Base-by-base conservation (phyloP, 2,329 filamentous ascomycete genomes). In the Fusarium armeniacum region DNA sequence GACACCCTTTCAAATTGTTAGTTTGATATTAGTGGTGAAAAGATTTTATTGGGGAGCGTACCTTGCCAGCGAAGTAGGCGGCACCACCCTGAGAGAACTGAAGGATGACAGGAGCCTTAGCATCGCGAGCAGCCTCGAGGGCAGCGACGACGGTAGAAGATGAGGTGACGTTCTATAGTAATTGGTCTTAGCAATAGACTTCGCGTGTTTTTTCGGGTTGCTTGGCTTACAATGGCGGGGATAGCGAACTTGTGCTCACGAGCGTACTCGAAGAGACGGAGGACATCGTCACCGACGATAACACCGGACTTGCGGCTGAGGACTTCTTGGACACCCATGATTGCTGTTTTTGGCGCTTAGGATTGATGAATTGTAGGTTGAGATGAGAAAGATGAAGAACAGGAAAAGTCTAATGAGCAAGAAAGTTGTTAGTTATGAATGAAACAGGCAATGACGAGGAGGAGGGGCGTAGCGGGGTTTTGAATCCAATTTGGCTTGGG, bases 41-140 rank as follows among this genome's bases (percentile, higher is more conserved):
- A 15, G 32, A 20, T 51, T 49, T 44, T 46, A 36, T 40, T 61
- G 24, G 43, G 46, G 40, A 33, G 70, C 76, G 62, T 82, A 90
- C 88, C 89, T 95, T 95, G 82, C 93, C 94, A 76, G 92, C 93
- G 80, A 97, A 97, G 88, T 91, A 97, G 77, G 94, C 94, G 71
- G 93, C 92, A 84, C 94, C 94, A 78, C 96, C 96, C 84, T 98
- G 93, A 76, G 93, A 97, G 77, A 93, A 87, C 86, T 98, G 96
- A 75, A 98, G 90, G 83, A 98, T 92, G 83, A 98, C 91, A 76
- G 96, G 96, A 67, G 93, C 87, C 83, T 97, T 97, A 80, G 90
- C 86, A 83, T 98, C 94, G 77, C 93, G 91, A 76, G 96, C 96
- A 80, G 96, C 96, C 88, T 99, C 96, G 76, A 99, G 93, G 58